These are phyloP conservation scores for Pythium phragmitis DNA, from an alignment of 352 stramenopile genomes.

Conservation along the genomic window DNA sequence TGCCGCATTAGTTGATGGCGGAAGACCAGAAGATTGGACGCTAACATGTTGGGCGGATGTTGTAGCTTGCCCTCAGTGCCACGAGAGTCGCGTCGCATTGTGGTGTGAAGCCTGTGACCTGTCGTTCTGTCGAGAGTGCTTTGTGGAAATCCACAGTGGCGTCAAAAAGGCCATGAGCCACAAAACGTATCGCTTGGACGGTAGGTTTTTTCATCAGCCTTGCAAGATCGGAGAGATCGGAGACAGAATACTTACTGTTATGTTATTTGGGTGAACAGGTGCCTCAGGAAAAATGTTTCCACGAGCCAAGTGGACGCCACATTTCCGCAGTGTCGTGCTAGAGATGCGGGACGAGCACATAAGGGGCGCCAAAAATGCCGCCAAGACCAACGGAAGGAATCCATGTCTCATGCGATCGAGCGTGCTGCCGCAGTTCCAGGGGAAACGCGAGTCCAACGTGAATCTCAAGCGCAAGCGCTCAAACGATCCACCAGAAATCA, in stretches of 20 bases:
- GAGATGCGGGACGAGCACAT: constrained; percentile 30
- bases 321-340: constrained; percentile 44
- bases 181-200: constrained; percentile 39
- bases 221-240: no score
- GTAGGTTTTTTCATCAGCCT: neutral
- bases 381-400: neutral
- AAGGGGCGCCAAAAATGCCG: neutral
- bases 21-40: neutral
- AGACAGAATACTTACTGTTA: neutral
- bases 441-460: neutral
- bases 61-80: constrained; percentile 64
- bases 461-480: constrained; percentile 48
- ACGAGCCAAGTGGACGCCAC: constrained; percentile 42
- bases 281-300: constrained; percentile 39
- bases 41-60: neutral
- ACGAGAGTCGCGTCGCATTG: constrained; percentile 37
- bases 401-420: neutral
- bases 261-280: constrained; percentile 21
- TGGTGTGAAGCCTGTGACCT: constrained; percentile 66
- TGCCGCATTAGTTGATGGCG: neutral
- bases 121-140: constrained; percentile 63
- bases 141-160: constrained; percentile 43
- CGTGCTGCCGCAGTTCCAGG: neutral
- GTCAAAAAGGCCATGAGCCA: constrained; percentile 35
- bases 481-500: constrained; percentile 36